Evolutionary conservation across 208 protist genomes (phyloP), one percentile per base, ranked within the genome.

Genomic region (Spongospora subterranea): DNA sequence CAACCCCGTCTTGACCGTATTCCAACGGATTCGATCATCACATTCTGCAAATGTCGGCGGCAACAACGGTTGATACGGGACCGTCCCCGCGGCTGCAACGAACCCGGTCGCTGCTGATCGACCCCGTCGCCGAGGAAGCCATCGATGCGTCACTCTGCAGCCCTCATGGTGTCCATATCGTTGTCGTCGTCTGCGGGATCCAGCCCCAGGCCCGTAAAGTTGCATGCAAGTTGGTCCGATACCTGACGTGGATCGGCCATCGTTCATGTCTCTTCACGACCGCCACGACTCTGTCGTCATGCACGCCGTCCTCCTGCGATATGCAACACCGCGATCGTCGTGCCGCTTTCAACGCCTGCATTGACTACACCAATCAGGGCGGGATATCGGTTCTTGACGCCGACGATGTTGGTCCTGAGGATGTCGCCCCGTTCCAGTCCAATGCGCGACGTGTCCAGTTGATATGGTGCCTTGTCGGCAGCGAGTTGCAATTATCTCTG

Each of bases 191-290:
- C 24, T 60, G 50, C 24, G 50, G 50, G 24, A 60, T 6, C 13
- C 50, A 24, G 24, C 13, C 6, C 6, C 13, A 6, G 50, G 24
- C 24, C 50, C 50, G 24, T 6, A 6, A 60, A 24, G 35, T 82
- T n/a, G 6, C 17, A 6, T 45, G 35, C 71, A 35, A 43, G 71
- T 6, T 82, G 17, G 71, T 43, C 35, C 6, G 71, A n/a, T 82
- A 82, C n/a, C 71, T 82, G 35, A 43, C 71, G 17, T 82, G 71
- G 71, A 82, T 40, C 6, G 71, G 71, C n/a, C 71, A 45, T 6
- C 71, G 71, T 20, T 39, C 35, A 35, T 20, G n/a, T 6, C 71
- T 82, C 17, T 82, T 82, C 71, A 39, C 71, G 13, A 82, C 71
- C 6, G 17, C 17, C n/a, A 20, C 71, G 6, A 17, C 71, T 40